Conservation (phyloP, 345 rosid species). For the Gossypium rotundifolium region DNA sequence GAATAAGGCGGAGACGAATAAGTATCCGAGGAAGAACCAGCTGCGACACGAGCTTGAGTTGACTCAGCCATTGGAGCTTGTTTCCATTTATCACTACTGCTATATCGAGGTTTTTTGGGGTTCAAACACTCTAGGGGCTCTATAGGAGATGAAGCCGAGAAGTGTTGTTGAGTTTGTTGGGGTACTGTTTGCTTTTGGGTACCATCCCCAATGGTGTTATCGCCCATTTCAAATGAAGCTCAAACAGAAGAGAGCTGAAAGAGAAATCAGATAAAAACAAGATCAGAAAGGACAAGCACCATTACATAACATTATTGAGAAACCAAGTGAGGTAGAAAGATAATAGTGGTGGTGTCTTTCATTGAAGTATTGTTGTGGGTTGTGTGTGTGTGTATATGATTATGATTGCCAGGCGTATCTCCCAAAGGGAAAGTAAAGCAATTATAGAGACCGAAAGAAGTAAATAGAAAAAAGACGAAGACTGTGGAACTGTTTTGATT, state of each 20-base stretch:
- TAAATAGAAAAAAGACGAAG: too few relatives aligned
- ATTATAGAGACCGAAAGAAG: too few relatives aligned
- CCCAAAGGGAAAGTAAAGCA: too few relatives aligned
- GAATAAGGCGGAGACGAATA: constrained; percentile 72
- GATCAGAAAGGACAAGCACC: constrained; percentile 17
- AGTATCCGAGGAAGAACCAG: constrained; percentile 79
- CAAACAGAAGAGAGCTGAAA: constrained; percentile 6
- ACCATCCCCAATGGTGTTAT: constrained; percentile 41
- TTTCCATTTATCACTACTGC: constrained; percentile 62
- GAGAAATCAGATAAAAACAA: constrained; percentile 5
- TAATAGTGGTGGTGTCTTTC: too few relatives aligned
- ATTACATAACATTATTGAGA: not conserved
- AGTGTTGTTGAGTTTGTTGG: constrained; percentile 13
- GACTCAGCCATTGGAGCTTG: constrained; percentile 25
- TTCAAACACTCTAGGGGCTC: constrained; percentile 40
- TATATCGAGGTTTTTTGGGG: constrained; percentile 68
- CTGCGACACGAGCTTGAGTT: constrained; percentile 21
- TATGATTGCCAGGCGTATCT: too few relatives aligned
- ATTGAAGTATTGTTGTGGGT: too few relatives aligned
- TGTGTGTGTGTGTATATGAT: too few relatives aligned
- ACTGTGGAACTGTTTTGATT: too few relatives aligned
- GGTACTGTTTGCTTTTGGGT: constrained; percentile 31
- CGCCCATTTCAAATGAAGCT: constrained; percentile 41
- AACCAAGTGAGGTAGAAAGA: too few relatives aligned
- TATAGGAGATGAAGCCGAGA: constrained; percentile 37